A percentile compares a stretch with the other conserved stretches of the same genome.
Conservation (phyloP, 2,329 filamentous ascomycete genomes). For the Colletotrichum sp. region DNA sequence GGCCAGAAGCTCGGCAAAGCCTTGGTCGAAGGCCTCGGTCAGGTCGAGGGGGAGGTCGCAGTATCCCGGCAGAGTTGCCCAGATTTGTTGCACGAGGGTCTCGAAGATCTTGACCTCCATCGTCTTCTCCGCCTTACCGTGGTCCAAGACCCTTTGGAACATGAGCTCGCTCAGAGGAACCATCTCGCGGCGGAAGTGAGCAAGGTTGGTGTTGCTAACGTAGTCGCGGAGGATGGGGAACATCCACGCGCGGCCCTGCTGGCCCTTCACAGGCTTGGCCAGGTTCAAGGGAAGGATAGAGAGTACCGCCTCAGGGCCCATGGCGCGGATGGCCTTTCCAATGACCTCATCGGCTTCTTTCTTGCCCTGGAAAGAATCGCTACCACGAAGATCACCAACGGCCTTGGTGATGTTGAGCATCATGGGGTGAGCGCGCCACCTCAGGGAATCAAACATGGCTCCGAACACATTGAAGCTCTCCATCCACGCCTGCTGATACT, state of each 20-base stretch:
- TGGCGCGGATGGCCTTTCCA: slow-evolving; percentile 83
- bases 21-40: slow-evolving; percentile 77
- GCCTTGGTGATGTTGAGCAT: slow-evolving; percentile 76
- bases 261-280: slow-evolving; percentile 73
- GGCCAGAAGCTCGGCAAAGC: slow-evolving; percentile 86
- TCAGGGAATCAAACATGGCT: slow-evolving; percentile 84
- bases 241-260: slow-evolving; percentile 92
- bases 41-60: slow-evolving; percentile 90
- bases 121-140: slow-evolving; percentile 82
- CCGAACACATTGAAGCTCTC: slow-evolving; percentile 91
- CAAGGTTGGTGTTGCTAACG: slow-evolving; percentile 84
- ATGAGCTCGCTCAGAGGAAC: slow-evolving; percentile 88
- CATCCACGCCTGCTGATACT: slow-evolving; percentile 92
- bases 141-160: slow-evolving; percentile 86
- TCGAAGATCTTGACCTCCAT: slow-evolving; percentile 99
- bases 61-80: slow-evolving; percentile 92
- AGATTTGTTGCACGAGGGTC: slow-evolving; percentile 93
- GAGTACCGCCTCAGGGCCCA: slow-evolving; percentile 87
- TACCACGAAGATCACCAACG: slow-evolving; percentile 85
- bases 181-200: slow-evolving; percentile 85
- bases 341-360: slow-evolving; percentile 93
- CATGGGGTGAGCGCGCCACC: slow-evolving; percentile 84
- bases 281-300: slow-evolving; percentile 86
- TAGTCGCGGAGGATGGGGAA: slow-evolving; percentile 89
- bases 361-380: slow-evolving; percentile 88